These are phyloP conservation scores for Aristolochia californica DNA, from an alignment of 164 flowering plant species.

Conservation along the genomic window DNA sequence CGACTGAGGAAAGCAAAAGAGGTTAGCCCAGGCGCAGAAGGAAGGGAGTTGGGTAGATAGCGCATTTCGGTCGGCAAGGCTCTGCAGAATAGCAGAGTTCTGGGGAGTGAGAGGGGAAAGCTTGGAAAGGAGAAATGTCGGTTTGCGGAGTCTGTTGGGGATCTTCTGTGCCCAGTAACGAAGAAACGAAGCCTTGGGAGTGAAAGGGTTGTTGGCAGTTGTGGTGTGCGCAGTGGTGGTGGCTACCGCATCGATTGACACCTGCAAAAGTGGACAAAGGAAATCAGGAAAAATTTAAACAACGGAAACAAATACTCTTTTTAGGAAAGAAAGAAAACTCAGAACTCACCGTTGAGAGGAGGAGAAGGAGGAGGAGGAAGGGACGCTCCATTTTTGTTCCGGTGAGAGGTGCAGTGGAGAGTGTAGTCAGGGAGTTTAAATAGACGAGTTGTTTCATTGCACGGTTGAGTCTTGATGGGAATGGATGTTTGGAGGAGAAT, in stretches of 20 bases:
- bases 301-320: too few species aligned
- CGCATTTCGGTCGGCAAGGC: constrained; percentile 39
- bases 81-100: constrained; percentile 39
- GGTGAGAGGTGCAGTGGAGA: neutral
- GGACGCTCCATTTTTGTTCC: neutral
- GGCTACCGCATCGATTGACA: neutral
- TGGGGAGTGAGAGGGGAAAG: constrained; percentile 59
- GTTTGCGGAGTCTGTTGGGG: constrained; percentile 30
- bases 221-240: neutral
- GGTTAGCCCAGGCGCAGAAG: constrained; percentile 62
- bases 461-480: too few species aligned
- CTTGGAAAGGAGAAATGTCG: constrained; percentile 49
- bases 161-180: constrained; percentile 80
- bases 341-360: neutral
- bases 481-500: too few species aligned
- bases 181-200: constrained; percentile 50
- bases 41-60: constrained; percentile 39
- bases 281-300: neutral
- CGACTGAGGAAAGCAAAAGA: constrained; percentile 69
- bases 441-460: too few species aligned
- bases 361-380: neutral
- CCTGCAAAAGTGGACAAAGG: neutral
- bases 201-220: constrained; percentile 46
- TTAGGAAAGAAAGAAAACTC: neutral
- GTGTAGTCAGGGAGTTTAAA: neutral